Evolutionary conservation across 306 rosid species (phyloP).

Genomic region (Rosa persica): DNA sequence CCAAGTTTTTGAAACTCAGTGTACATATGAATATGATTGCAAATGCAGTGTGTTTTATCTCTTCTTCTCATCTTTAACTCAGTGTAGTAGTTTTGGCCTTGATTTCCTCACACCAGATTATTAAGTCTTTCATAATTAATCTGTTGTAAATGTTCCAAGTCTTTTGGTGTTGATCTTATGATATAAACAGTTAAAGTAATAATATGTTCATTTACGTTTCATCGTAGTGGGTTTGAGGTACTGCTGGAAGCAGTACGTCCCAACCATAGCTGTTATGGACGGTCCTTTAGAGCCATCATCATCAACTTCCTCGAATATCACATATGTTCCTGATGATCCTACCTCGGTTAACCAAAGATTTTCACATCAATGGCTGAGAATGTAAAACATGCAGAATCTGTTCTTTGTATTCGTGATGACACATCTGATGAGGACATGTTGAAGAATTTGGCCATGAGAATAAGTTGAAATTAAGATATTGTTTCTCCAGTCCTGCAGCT

Average conservation of each 20-base stretch:
- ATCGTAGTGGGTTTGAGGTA: constrained; percentile 69
- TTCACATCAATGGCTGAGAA: constrained; percentile 60
- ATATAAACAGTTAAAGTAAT: constrained; percentile 1
- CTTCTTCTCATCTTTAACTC: neutral
- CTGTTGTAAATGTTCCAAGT: neutral
- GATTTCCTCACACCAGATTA: neutral
- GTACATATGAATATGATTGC: too few species aligned
- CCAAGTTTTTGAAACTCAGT: too few species aligned
- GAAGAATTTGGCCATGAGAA: constrained; percentile 50
- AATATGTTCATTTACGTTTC: constrained; percentile 7
- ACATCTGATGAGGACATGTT: constrained; percentile 93
- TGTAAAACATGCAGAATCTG: constrained; percentile 70
- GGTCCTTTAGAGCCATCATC: constrained; percentile 54
- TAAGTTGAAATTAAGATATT: constrained; percentile 38
- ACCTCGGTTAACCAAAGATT: constrained; percentile 54
- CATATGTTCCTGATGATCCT: constrained; percentile 56
- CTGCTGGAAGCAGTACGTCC: constrained; percentile 51
- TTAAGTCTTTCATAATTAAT: neutral
- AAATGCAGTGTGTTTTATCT: too few species aligned
- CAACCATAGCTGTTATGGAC: constrained; percentile 47
- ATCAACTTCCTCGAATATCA: constrained; percentile 44
- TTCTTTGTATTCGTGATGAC: constrained; percentile 79
- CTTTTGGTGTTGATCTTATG: neutral
- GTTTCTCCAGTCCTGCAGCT: constrained; percentile 51
- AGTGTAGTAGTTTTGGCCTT: neutral